Base-by-base conservation (phyloP, 106 monocot species). In the Dioscorea alata region DNA sequence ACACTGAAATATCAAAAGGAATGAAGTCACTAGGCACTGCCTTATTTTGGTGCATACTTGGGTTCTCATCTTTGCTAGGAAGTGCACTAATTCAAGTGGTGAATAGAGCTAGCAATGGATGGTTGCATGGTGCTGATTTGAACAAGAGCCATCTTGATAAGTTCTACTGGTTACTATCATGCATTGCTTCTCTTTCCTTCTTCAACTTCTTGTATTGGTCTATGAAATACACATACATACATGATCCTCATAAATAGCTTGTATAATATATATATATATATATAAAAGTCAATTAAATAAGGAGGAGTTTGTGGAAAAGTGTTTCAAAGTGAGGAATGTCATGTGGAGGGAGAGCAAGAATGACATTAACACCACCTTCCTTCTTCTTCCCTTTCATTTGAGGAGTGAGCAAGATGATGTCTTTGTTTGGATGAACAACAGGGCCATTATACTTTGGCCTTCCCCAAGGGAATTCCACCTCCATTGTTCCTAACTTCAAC, bases 11-110 rank as follows among this genome's bases (percentile, higher is more conserved):
- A 4, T 75, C 86, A 2, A 51, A 6, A 8, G 75, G 79, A 18
- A 87, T 87, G 76, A 91, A 84, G 56, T 81, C 84, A 0, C 54
- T 83, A 16, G 81, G 81, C 9, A 68, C 87, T 0, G 75, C 87
- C 2, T 65, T 90, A 32, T 83, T 87, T 50, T 90, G 78, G 79
- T 90, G 90, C 59, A 35, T 69, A 10, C 21, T 82, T 23, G 90
- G 90, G n/a, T 21, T 86, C 15, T 33, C 81, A 19, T 83, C 90
- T 5, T 76, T 84, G 67, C 12, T 87, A 23, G 83, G 64, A 1
- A 79, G 76, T n/a, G 60, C 87, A 9, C 33, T 86, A 4, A 67
- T 84, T 64, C 22, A 81, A 18, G 28, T 79, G 8, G 81, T 81
- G 58, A 90, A 90, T 48, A 76, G 34, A 48, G 79, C 48, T 52